A percentile compares a stretch with the other conserved stretches of the same genome.
phyloP scores from a whole-genome alignment of 1,284 basidiomycete genomes.

The Agaricales sp. region DNA sequence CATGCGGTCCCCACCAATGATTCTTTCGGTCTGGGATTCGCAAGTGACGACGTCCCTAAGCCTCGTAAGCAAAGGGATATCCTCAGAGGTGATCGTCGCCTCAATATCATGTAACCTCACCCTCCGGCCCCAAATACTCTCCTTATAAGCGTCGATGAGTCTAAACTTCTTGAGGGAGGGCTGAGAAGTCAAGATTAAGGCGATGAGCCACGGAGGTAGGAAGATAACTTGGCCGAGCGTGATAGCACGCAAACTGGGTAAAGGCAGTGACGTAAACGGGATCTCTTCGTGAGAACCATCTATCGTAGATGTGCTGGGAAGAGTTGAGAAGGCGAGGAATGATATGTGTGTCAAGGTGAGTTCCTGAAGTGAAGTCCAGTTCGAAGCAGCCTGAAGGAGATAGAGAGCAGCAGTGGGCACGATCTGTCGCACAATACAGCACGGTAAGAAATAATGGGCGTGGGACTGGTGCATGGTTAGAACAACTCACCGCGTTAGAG shows the following conservation, averaged over 20 bases:
- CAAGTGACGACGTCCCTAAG: conserved; percentile 6
- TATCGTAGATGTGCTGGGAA: not conserved
- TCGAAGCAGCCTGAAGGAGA: not conserved
- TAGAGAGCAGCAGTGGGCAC: not conserved
- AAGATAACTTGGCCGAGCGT: not conserved
- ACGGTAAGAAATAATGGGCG: not conserved
- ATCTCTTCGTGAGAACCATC: not conserved
- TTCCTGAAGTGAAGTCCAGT: not conserved
- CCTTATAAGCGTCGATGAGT: not conserved
- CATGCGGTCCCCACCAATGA: conserved; percentile 9
- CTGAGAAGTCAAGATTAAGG: not conserved
- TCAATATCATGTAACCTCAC: not conserved
- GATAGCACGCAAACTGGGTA: not conserved
- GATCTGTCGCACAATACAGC: not conserved
- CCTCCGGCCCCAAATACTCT: not conserved
- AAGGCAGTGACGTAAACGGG: not conserved
- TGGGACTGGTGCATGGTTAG: not conserved
- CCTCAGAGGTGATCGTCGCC: not conserved
- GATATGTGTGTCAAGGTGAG: conserved; percentile 1
- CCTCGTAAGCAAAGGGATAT: not conserved
- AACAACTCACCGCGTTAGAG: conserved; percentile 8
- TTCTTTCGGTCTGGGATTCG: conserved; percentile 7
- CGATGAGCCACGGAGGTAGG: not conserved
- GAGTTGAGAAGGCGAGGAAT: not conserved
- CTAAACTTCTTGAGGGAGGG: not conserved